Conservation (phyloP, 768 basidiomycete species). For the Boletus barrowsii region DNA sequence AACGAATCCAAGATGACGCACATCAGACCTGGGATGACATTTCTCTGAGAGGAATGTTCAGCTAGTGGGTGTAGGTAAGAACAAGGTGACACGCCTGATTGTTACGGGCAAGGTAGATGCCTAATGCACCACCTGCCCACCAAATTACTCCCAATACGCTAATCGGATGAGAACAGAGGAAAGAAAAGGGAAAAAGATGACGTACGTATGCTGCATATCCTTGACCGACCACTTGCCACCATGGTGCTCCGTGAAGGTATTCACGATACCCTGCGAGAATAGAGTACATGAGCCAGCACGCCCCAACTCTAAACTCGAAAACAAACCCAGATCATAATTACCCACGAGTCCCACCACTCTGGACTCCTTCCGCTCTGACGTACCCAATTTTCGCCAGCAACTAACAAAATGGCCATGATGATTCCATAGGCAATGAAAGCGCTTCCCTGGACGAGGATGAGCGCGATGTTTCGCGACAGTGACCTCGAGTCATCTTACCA, state of each 20-base stretch:
- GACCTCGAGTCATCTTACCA: constrained; percentile 38
- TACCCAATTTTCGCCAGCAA: constrained; percentile 78
- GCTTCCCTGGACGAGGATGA: constrained; percentile 49
- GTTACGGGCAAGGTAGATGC: constrained; percentile 76
- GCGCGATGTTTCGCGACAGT: constrained; percentile 8
- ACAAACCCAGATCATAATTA: constrained; percentile 53
- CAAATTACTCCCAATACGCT: constrained; percentile 57
- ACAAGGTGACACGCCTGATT: constrained; percentile 53
- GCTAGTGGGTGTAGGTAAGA: not conserved
- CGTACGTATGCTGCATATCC: constrained; percentile 93
- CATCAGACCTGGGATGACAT: constrained; percentile 81
- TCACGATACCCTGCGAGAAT: constrained; percentile 46
- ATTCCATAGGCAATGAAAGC: constrained; percentile 87
- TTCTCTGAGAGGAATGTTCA: constrained; percentile 44
- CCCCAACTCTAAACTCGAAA: not conserved
- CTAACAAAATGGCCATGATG: constrained; percentile 74
- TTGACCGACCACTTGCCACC: constrained; percentile 81
- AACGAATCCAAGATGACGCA: constrained; percentile 33
- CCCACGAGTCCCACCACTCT: constrained; percentile 86
- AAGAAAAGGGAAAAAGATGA: constrained; percentile 9
- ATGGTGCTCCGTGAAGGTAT: constrained; percentile 91
- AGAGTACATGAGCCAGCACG: not conserved
- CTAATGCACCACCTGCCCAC: constrained; percentile 92
- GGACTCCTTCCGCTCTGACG: constrained; percentile 67
- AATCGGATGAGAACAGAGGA: constrained; percentile 1